A percentile compares a stretch with the other conserved stretches of the same genome.
These are phyloP conservation scores for Andrographis paniculata DNA, from an alignment of 305 asterid genomes.

Conservation along the genomic window DNA sequence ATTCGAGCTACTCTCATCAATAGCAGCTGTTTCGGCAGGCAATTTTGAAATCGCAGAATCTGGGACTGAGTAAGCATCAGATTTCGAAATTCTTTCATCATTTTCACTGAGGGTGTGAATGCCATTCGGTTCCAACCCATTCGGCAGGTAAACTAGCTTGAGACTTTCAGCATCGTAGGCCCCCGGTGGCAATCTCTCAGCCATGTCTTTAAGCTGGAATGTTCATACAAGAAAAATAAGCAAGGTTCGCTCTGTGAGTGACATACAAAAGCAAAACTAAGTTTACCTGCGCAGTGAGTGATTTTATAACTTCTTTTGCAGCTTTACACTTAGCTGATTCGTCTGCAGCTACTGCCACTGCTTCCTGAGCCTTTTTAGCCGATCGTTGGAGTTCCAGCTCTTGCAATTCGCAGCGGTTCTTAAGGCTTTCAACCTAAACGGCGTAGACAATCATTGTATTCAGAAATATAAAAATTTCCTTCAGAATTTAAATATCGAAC, in stretches of 20 bases:
- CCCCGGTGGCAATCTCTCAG: constrained; percentile 89
- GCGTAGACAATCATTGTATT: constrained; percentile 14
- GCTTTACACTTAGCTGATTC: constrained; percentile 10
- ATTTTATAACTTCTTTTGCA: constrained; percentile 13
- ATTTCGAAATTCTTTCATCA: constrained; percentile 46
- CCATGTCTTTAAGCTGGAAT: constrained; percentile 90
- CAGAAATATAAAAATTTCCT: constrained; percentile 7
- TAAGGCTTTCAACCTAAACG: constrained; percentile 26
- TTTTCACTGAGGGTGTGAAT: constrained; percentile 31
- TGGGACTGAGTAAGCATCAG: constrained; percentile 36
- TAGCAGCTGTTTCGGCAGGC: constrained; percentile 20
- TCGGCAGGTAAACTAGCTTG: constrained; percentile 54
- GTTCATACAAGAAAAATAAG: not conserved
- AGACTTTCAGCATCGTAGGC: constrained; percentile 67
- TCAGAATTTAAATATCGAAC: constrained; percentile 3
- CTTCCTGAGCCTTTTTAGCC: constrained; percentile 7
- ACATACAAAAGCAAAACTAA: not conserved
- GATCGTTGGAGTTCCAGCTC: constrained; percentile 2
- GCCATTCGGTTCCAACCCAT: constrained; percentile 62
- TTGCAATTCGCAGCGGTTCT: constrained; percentile 8
- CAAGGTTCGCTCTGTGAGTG: not conserved
- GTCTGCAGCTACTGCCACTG: constrained; percentile 11
- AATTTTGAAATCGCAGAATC: constrained; percentile 25
- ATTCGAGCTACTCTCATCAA: constrained; percentile 29
- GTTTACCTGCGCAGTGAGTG: constrained; percentile 9